Evolutionary conservation across 2,329 filamentous ascomycete species (phyloP), one percentile per base, ranked within the genome.

Genomic region (Neofusicoccum parvum): DNA sequence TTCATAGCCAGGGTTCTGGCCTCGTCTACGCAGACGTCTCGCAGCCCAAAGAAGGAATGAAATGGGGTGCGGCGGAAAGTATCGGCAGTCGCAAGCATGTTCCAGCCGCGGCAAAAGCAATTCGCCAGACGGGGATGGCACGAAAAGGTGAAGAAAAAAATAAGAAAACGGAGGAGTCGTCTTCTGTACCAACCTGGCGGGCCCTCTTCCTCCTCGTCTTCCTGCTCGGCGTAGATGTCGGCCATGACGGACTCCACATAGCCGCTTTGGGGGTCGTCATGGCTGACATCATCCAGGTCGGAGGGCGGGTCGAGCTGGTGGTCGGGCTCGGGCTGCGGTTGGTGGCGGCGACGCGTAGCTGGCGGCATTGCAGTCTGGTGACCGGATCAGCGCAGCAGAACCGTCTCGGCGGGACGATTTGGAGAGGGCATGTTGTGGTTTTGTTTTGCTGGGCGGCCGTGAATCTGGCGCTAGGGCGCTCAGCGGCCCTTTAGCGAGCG

Each of bases 181-280:
- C 51, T 17, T 62, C n/a, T 12, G 23, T 11, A 64, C 62, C 34
- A 6, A 64, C 62, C 62, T 50, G 51, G 62, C 15, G 50, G 39
- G 15, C 68, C 67, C 34, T 71, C 67, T 9, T 74, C 73, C 15
- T 73, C 72, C 37, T 69, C 73, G 23, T 71, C 67, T 4, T 67
- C 72, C 15, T 72, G 74, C 2, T 69, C 72, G 7, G 76, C 75
- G 65, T 73, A 75, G 48, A 72, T 67, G 6, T 68, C 65, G 56
- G 32, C 65, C 53, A 64, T 64, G 17, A 49, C 39, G 41, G 63
- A 56, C 37, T 66, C 56, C 45, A 60, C 20, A 12, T 65, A 59
- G 39, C 54, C 63, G 41, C 43, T 50, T 9, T 17, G 12, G 12
- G 50, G 62, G 3, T 53, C 54, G 20, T 59, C 63, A 17, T 49